Evolutionary conservation across 192 early-diverging fungal genomes (phyloP).

Genomic region (Coemansia asiatica): DNA sequence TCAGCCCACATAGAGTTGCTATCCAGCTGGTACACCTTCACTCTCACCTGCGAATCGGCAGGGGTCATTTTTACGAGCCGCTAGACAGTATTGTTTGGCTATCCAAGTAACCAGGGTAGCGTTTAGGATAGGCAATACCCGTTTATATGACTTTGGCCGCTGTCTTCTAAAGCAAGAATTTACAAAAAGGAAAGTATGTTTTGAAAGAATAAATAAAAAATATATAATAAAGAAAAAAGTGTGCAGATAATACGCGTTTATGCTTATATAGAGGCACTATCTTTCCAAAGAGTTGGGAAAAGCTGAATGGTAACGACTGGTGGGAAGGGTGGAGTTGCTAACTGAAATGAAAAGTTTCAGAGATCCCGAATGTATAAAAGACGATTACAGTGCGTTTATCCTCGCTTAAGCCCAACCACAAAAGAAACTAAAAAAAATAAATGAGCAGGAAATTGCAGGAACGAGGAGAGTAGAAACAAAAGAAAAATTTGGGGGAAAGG

Average conservation of each 20-base stretch:
- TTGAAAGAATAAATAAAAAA: not conserved
- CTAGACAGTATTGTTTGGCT: constrained; percentile 8
- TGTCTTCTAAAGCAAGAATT: not conserved
- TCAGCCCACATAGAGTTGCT: constrained; percentile 74
- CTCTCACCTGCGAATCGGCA: constrained; percentile 62
- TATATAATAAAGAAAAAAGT: not conserved
- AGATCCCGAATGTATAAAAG: not conserved
- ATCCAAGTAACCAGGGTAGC: not conserved
- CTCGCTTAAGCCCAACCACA: not conserved
- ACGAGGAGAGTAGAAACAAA: constrained; percentile 14
- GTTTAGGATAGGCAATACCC: not conserved
- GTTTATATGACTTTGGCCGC: not conserved
- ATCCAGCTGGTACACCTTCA: constrained; percentile 83
- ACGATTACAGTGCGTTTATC: not conserved
- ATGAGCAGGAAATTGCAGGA: constrained; percentile 1
- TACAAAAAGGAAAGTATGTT: not conserved
- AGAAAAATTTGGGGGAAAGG: constrained; percentile 8
- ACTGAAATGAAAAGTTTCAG: not conserved
- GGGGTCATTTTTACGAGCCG: constrained; percentile 27
- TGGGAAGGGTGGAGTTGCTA: not conserved
- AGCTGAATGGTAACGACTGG: not conserved
- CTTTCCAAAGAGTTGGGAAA: not conserved
- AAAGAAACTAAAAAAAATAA: constrained; percentile 10
- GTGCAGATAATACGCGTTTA: too few relatives aligned
- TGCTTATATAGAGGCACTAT: too few relatives aligned